Percentiles rank a stretch among this genome's conserved stretches.
Conservation (phyloP, 306 rosid species). For the Cucurbita maxima region DNA sequence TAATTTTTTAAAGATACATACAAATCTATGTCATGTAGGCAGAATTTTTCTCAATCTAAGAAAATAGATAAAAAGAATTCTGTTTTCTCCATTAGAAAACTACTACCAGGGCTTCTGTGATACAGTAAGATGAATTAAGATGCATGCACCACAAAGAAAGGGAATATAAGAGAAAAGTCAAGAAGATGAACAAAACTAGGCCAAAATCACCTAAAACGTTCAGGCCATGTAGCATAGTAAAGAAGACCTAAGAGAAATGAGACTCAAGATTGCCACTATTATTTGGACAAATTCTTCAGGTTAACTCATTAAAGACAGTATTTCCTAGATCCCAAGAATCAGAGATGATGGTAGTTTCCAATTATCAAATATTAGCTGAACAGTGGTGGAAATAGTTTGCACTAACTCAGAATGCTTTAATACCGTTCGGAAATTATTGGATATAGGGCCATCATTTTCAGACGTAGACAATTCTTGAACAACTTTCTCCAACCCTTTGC, state of each 20-base stretch:
- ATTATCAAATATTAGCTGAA: background rate
- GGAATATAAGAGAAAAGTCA: background rate
- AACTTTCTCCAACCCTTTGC: slow-evolving; percentile 87
- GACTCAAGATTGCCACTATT: background rate
- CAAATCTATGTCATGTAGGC: background rate
- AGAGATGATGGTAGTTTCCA: background rate
- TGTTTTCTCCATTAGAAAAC: background rate
- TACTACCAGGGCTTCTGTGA: background rate
- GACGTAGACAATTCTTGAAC: slow-evolving; percentile 63
- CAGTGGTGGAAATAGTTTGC: background rate
- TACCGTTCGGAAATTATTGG: slow-evolving; percentile 60
- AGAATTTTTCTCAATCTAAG: background rate
- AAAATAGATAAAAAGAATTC: background rate
- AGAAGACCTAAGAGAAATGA: background rate
- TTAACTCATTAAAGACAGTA: background rate
- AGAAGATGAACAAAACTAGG: background rate
- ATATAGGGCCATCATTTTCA: slow-evolving; percentile 72
- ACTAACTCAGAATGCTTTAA: background rate
- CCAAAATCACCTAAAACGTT: background rate
- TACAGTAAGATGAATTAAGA: background rate
- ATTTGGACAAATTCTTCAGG: background rate
- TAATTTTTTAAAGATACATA: background rate
- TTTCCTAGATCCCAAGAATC: background rate
- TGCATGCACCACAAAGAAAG: background rate
- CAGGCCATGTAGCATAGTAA: background rate